Base-by-base conservation (phyloP, 225 moss, liverwort and hornwort genomes). In the Sphagnum tenellum region DNA sequence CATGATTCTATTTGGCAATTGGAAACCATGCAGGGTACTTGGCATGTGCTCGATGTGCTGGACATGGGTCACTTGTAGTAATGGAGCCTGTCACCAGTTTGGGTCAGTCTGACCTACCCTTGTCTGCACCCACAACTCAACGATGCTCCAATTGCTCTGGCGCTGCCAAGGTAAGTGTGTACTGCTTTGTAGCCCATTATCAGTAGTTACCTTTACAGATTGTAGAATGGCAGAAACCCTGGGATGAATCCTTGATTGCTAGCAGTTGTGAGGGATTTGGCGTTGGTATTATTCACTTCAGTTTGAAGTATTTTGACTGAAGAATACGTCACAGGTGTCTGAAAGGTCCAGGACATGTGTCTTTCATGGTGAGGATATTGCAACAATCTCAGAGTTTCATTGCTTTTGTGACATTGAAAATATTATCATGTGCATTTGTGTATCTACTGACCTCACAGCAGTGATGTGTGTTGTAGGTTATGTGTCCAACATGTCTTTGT, bases 401-500 rank as follows among this genome's bases (percentile, higher is more conserved):
- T 29, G 29, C 29, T 29, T 29, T 29, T 29, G 29, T 29, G 29
- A 29, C 29, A 29, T 29, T 29, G 29, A 29, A 29, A 29, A 29
- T 29, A 29, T 29, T 29, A 29, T 29, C 29, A 29, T 29, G 29
- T 29, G 29, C 29, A 29, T 29, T 29, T 29, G 29, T 29, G 29
- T 29, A 29, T 29, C 29, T 29, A 29, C 29, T 29, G 29, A 29
- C 29, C 29, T 29, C 29, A 29, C 29, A 29, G 29, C 29, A 29
- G 29, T 29, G 29, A 29, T 29, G 29, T 29, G 29, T 29, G 45
- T 11, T 81, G 78, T 84, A 92, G 92, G 94, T 95, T 54, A 95
- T 92, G 95, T 95, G 95, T 70, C 95, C 92, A 7, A 96, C 92
- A 45, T 96, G 95, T 78, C 78, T 92, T 57, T 92, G 95, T 76